A percentile compares a stretch with the other conserved stretches of the same genome.
Evolutionary conservation across 805 yeast genomes (phyloP).

Genomic region (Ogataea naganishii): DNA sequence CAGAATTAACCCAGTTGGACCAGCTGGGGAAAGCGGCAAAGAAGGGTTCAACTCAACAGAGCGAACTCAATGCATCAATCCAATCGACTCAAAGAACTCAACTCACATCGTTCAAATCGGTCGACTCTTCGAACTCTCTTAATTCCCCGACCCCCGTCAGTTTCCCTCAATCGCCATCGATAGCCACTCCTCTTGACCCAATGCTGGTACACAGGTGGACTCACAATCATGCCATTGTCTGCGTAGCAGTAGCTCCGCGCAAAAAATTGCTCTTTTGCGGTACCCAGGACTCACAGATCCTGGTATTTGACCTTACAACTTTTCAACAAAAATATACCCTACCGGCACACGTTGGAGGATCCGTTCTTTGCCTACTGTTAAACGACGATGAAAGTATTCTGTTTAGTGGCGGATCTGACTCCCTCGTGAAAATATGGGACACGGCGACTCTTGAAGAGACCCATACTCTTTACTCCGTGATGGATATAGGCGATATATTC

Average conservation of each 20-base stretch:
- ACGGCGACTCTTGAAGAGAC: conserved; percentile 35
- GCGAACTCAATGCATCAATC: too few species aligned
- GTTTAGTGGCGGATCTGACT: conserved; percentile 86
- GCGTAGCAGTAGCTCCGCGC: conserved; percentile 55
- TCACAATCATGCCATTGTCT: conserved; percentile 61
- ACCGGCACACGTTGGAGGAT: conserved; percentile 59
- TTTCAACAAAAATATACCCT: conserved; percentile 48
- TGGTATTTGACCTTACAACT: conserved; percentile 59
- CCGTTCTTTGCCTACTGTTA: conserved; percentile 63
- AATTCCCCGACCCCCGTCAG: too few species aligned
- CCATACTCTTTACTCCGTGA: conserved; percentile 71
- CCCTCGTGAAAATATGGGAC: conserved; percentile 82
- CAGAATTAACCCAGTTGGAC: too few species aligned
- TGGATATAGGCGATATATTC: conserved; percentile 92
- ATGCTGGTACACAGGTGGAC: conserved; percentile 66
- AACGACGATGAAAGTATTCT: conserved; percentile 47
- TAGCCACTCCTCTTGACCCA: conserved; percentile 10
- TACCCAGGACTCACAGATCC: conserved; percentile 75
- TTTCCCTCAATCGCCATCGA: too few species aligned
- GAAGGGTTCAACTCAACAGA: too few species aligned
- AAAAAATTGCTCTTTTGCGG: conserved; percentile 71
- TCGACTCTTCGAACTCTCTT: too few species aligned
- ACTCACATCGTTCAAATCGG: too few species aligned
- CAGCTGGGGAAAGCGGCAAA: too few species aligned
- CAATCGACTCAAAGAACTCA: too few species aligned